Base-by-base conservation (phyloP, 2,329 filamentous ascomycete species). In the Dryadomyces quercus-mongolicae region DNA sequence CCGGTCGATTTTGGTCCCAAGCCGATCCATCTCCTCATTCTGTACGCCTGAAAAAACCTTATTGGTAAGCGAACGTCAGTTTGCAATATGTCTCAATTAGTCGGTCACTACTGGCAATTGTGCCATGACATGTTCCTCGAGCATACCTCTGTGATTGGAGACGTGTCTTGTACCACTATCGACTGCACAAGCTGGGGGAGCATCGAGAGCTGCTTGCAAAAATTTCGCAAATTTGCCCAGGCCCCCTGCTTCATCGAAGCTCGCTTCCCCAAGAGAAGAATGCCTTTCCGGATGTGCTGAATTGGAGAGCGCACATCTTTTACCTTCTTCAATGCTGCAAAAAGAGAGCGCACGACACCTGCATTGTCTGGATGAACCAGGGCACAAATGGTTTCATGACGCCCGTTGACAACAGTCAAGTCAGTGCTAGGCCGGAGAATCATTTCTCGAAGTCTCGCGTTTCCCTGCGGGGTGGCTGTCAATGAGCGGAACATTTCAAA, bases 401-500 rank as follows among this genome's bases (percentile, higher is more conserved):
- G 81, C 63, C 86, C 79, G 3, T 74, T 71, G 59, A 98, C 93
- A 5, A 84, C 62, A 1, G 74, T 67, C 0, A 87, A 64, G 56
- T 93, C 78, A 25, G 84, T 72, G 34, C 82, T 88, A 21, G 93
- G 93, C 0, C 86, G 82, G 8, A 96, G 71, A 60, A 98, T 93
- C 52, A 86, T 78, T 61, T 88, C 84, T n/a, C 87, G 84, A 5
- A 98, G 74, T 46, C 78, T 76, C 25, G 71, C 64, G 60, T 82
- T 88, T 0, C 93, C 93, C 65, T 96, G 90, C 1, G 86, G 77
- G 3, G 90, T 96, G 54, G 78, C 78, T 25, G 86, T 82, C 34
- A 93, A 71, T 54, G 81, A 75, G 55, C 85, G 81, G 57, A 96
- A 94, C 0, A 97, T 71, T 0, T 88, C 91, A 65, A 86, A 95